A percentile compares a stretch with the other conserved stretches of the same genome.
Evolutionary conservation across 148 eudicot genomes (phyloP).

Genomic region (Vaccinium macrocarpon): DNA sequence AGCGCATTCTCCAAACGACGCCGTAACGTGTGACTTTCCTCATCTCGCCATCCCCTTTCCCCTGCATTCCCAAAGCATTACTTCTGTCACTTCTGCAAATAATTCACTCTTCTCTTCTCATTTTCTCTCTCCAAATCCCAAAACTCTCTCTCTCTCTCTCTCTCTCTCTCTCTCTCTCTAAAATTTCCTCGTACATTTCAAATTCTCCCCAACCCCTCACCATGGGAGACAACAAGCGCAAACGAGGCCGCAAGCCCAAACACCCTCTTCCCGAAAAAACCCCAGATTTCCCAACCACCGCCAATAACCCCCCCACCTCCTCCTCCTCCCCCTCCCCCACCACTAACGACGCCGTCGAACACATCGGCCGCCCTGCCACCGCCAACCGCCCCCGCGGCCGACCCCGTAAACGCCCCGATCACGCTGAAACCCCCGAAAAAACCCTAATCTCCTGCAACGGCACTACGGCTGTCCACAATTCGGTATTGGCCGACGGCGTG

Average conservation of each 20-base stretch:
- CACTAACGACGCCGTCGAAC: conserved; percentile 22
- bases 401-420: neutral
- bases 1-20: neutral
- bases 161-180: neutral
- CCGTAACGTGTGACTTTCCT: neutral
- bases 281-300: conserved; percentile 28
- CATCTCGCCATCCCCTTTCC: neutral
- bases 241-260: conserved; percentile 47
- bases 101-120: neutral
- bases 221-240: conserved; percentile 37
- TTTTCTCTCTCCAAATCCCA: neutral
- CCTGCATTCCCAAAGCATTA: neutral
- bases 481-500: neutral
- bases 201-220: neutral
- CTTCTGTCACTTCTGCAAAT: neutral
- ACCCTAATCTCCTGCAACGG: conserved; percentile 18
- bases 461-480: neutral
- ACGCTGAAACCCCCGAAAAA: conserved; percentile 18
- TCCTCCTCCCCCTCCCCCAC: conserved; percentile 21
- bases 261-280: conserved; percentile 27
- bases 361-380: conserved; percentile 14
- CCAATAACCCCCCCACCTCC: conserved; percentile 5
- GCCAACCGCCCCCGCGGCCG: conserved; percentile 14
- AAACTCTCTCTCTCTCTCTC: neutral
- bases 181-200: no score